Conservation (phyloP, 2,329 filamentous ascomycete species). For the Trichoderma simmonsii region DNA sequence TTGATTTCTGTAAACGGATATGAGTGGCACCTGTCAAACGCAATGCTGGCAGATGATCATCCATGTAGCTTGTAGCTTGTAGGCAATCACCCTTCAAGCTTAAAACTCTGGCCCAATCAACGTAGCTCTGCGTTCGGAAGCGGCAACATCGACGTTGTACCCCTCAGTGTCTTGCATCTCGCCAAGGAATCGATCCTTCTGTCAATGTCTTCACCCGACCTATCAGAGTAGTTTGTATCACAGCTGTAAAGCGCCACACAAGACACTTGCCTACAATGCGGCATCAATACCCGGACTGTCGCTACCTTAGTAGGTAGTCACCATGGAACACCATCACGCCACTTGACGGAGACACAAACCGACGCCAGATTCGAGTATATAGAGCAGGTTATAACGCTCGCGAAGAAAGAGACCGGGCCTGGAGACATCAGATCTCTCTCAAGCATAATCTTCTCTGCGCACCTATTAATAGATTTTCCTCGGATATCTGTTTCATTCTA, state of each 20-base stretch:
- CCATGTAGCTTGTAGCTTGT: background rate
- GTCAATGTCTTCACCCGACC: background rate
- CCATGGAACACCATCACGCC: background rate
- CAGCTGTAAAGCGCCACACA: background rate
- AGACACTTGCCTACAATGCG: background rate
- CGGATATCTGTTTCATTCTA: background rate
- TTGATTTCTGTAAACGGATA: background rate
- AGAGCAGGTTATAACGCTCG: background rate
- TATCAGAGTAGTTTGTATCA: background rate
- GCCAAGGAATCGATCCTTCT: background rate
- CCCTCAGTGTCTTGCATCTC: background rate
- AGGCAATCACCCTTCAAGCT: background rate
- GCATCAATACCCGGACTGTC: background rate
- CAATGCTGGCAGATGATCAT: background rate
- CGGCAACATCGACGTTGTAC: background rate
- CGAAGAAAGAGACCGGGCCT: background rate
- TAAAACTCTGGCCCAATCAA: background rate
- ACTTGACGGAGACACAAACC: background rate
- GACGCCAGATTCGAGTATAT: background rate
- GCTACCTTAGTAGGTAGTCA: background rate
- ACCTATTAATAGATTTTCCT: background rate
- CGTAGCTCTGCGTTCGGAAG: background rate
- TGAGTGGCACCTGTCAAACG: background rate
- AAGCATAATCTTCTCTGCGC: background rate
- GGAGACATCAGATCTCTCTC: too few species aligned